Evolutionary conservation across 345 rosid species (phyloP), one percentile per base, ranked within the genome.

Genomic region (Heritiera fomes): DNA sequence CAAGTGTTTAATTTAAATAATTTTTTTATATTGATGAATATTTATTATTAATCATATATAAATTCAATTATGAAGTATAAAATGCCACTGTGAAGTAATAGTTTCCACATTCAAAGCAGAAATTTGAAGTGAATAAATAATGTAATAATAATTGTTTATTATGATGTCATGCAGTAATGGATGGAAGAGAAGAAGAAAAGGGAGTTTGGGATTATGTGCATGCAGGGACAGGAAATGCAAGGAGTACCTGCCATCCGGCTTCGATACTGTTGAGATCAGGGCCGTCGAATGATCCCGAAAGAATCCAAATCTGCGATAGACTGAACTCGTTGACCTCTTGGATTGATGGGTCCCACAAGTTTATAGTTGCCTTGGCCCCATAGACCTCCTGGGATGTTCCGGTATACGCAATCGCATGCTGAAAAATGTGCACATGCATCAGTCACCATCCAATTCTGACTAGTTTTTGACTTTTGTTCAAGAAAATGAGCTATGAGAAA

Each of bases 211-310:
- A 78, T 80, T 43, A 18, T 59, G 79, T 67, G 82, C 80, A 73
- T 18, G 76, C 50, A 20, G 34, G 83, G 62, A 50, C 71, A 67
- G 85, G 85, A 78, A 67, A 65, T 80, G 83, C 84, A 82, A 78
- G 84, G 69, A 78, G 85, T 80, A 97, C 99, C 99, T 97, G 99
- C 99, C 98, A 97, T 61, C 99, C 99, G 81, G 98, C 98, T 87
- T 97, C 99, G n/a, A 97, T 94, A 78, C 99, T 97, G 83, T 97
- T 97, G 85, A 97, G 98, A 89, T 97, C 98, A 75, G 97, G 72
- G 81, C 98, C 97, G 81, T 90, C 98, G 80, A 97, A 97, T 60
- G 98, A 91, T 72, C 99, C 98, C 5, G 98, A 96, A 45, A 97
- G 89, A 78, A 97, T 43, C 99, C 99, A 97, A 75, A 97, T 87